Conservation (phyloP, 2,329 filamentous ascomycete genomes). For the Phaeosphaeriaceae sp. region DNA sequence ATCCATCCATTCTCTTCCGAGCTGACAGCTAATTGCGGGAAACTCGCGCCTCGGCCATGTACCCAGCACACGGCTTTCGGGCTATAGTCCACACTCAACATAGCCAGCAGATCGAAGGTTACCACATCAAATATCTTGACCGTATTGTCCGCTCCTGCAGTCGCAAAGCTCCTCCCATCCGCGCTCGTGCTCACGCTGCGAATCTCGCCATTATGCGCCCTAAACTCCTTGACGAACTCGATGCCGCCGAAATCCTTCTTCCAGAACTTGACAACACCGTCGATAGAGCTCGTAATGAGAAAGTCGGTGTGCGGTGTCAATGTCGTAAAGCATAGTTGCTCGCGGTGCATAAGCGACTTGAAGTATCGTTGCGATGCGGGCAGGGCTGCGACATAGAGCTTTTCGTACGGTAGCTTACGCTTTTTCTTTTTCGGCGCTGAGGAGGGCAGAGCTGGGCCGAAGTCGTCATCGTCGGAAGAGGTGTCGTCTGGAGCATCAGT, state of each 20-base stretch:
- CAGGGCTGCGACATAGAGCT: constrained; percentile 89
- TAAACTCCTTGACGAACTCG: constrained; percentile 98
- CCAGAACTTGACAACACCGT: constrained; percentile 99
- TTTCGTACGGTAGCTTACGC: constrained; percentile 89
- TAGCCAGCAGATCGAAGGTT: constrained; percentile 71
- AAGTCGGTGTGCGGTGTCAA: constrained; percentile 94
- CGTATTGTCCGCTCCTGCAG: constrained; percentile 77
- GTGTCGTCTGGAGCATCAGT: constrained; percentile 53
- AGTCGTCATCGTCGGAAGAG: constrained; percentile 80
- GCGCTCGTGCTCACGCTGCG: constrained; percentile 82
- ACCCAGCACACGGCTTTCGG: constrained; percentile 91
- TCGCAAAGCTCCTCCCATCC: constrained; percentile 93
- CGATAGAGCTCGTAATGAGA: constrained; percentile 88
- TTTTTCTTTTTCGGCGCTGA: constrained; percentile 86
- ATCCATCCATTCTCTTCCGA: constrained; percentile 76
- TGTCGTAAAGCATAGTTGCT: constrained; percentile 86
- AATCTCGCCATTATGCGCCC: constrained; percentile 86
- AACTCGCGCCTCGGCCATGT: constrained; percentile 81
- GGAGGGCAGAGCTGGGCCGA: constrained; percentile 89
- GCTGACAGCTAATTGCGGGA: constrained; percentile 85
- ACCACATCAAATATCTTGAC: constrained; percentile 81
- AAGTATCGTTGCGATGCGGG: constrained; percentile 82
- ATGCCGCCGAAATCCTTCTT: constrained; percentile 91
- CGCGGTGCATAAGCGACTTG: constrained; percentile 98
- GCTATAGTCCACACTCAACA: constrained; percentile 77